Conservation (phyloP, 352 stramenopile species). For the Elongisporangium undulatum region DNA sequence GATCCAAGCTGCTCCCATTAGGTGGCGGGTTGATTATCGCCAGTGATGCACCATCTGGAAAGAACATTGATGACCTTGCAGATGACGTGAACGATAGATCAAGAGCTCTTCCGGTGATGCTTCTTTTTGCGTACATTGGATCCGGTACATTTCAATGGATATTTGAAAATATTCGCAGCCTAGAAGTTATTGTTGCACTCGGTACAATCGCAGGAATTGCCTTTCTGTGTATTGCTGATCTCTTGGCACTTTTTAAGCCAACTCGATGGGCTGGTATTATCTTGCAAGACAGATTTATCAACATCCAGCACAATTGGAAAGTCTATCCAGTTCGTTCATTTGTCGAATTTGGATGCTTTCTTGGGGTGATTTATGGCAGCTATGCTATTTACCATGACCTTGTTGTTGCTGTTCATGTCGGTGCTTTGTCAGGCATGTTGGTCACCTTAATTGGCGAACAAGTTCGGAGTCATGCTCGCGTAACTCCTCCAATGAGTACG, state of each 20-base stretch:
- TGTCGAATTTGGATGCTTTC: constrained; percentile 78
- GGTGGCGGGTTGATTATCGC: constrained; percentile 11
- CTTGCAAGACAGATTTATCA: constrained; percentile 79
- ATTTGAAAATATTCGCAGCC: constrained; percentile 81
- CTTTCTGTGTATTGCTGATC: constrained; percentile 80
- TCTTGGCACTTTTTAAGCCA: constrained; percentile 54
- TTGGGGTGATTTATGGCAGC: constrained; percentile 87
- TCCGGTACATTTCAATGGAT: constrained; percentile 88
- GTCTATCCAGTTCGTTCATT: constrained; percentile 77
- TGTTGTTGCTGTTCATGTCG: constrained; percentile 76
- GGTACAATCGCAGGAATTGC: constrained; percentile 74
- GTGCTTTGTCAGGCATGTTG: constrained; percentile 75
- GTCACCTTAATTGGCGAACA: constrained; percentile 79
- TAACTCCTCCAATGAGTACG: constrained; percentile 39
- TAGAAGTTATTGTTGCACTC: constrained; percentile 77
- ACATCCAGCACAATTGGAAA: constrained; percentile 67
- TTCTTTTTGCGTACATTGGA: constrained; percentile 82
- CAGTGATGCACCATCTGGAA: not conserved
- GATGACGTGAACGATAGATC: constrained; percentile 8
- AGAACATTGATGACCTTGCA: constrained; percentile 4
- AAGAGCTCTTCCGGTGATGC: constrained; percentile 47
- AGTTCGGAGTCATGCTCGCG: constrained; percentile 45
- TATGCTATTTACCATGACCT: constrained; percentile 82
- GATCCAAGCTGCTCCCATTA: constrained; percentile 51
- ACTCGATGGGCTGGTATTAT: constrained; percentile 73